Evolutionary conservation across 2,329 filamentous ascomycete species (phyloP).

Genomic region (Tolypocladium tundrense): DNA sequence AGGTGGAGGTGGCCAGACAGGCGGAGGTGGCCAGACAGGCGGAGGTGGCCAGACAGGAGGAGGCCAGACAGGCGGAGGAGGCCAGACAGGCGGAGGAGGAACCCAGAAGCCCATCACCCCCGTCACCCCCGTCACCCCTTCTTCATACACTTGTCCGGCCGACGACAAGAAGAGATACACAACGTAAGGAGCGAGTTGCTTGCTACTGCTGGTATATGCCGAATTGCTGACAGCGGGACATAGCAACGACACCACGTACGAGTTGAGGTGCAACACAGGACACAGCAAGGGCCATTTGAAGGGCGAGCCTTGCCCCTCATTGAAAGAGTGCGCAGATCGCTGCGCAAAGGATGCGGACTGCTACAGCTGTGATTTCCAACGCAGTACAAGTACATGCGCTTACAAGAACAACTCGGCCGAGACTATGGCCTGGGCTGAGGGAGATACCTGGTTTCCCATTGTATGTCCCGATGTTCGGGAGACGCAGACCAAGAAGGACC

Average conservation of each 20-base stretch:
- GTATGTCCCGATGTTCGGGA: background rate
- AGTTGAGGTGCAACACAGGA: constrained; percentile 2
- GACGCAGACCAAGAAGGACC: background rate
- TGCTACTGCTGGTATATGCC: background rate
- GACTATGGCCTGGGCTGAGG: background rate
- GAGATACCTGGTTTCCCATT: constrained; percentile 1
- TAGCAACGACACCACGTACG: constrained; percentile 3
- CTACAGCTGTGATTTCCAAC: background rate
- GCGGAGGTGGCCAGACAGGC: no score
- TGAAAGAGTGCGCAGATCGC: constrained; percentile 3
- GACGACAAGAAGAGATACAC: constrained; percentile 1
- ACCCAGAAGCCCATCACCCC: constrained; percentile 1
- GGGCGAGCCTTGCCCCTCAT: background rate
- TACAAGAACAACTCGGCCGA: constrained; percentile 1
- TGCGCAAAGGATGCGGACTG: constrained; percentile 1
- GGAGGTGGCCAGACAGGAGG: no score
- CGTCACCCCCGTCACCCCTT: background rate
- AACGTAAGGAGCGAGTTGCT: background rate
- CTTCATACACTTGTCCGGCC: background rate
- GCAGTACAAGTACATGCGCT: background rate
- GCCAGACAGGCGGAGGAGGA: no score
- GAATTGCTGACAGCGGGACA: background rate
- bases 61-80: no score
- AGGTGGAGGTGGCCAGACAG: no score
- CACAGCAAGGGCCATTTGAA: background rate